Base-by-base conservation (phyloP, 306 rosid genomes). In the Arachis hypogaea region DNA sequence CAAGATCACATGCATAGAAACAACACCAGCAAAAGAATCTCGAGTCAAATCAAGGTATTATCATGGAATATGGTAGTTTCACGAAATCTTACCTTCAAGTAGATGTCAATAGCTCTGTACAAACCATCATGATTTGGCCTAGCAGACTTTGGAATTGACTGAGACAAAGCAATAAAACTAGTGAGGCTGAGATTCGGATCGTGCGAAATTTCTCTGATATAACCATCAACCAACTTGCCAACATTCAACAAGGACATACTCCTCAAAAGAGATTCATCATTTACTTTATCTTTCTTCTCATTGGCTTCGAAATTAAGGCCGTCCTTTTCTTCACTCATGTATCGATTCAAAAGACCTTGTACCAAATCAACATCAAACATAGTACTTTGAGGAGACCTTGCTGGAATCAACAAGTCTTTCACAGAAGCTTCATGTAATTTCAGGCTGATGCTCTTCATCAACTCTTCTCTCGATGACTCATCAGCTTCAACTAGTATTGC, bases 101-200 rank as follows among this genome's bases (percentile, higher is more conserved):
- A 95, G 43, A 86, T 74, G 75, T 90, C 97, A 2, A 92, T 81
- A 71, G 97, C 97, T 73, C 84, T 73, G 83, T 95, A 95, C 12
- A 92, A 78, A 28, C 87, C 90, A 76, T 95, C 97, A 57, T 95
- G 99, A 78, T 88, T 83, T 46, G 96, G 93, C 83, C 98, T 82
- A 7, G 88, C 88, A 52, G 78, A 82, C 42, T 80, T 89, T 9
- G 98, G 97, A 80, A 92, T 68, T 51, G 89, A 86, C 84, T 77
- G 88, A 1, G 98, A 83, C 70, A 95, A 71, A 61, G 73, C 88
- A 40, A 90, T 57, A 77, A 92, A 95, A 79, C 86, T 73, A 49
- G 84, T 47, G 57, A 86, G 86, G 16, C 82, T 55, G 57, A 95
- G 88, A 78, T 87, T 92, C 5, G 76, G 87, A 78, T 92, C 98